These are phyloP conservation scores for Suhomyces guaymorum DNA, from an alignment of 1,139 yeast species.

Conservation along the genomic window DNA sequence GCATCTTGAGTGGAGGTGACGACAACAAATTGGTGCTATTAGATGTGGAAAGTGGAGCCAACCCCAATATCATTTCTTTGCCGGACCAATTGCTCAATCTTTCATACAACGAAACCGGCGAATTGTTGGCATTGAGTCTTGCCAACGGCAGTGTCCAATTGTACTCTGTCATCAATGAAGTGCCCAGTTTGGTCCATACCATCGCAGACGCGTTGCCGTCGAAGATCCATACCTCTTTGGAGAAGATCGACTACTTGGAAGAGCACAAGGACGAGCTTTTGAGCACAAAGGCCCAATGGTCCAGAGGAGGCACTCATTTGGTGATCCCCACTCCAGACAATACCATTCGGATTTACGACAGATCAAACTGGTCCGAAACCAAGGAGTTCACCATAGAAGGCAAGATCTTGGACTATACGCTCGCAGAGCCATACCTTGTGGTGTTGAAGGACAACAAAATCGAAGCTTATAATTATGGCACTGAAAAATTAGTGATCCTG, in stretches of 20 bases:
- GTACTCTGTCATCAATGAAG: conserved; percentile 56
- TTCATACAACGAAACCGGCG: conserved; percentile 63
- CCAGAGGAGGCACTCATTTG: conserved; percentile 55
- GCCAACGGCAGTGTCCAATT: conserved; percentile 68
- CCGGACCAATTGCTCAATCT: conserved; percentile 61
- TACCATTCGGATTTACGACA: conserved; percentile 37
- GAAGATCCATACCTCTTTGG: conserved; percentile 39
- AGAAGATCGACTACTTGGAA: conserved; percentile 35
- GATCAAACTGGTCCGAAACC: conserved; percentile 31
- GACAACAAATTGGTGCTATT: conserved; percentile 63
- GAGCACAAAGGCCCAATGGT: conserved; percentile 38
- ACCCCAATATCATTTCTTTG: conserved; percentile 36
- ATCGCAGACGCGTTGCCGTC: conserved; percentile 41
- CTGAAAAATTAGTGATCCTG: conserved; percentile 27
- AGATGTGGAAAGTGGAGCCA: conserved; percentile 43
- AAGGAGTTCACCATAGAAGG: conserved; percentile 13
- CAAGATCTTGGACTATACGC: conserved; percentile 49
- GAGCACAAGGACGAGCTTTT: conserved; percentile 44
- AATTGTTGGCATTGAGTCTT: conserved; percentile 60
- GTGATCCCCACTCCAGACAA: conserved; percentile 54
- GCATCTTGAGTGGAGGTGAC: conserved; percentile 76
- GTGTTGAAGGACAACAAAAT: conserved; percentile 45
- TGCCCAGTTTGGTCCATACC: conserved; percentile 39
- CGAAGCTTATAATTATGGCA: conserved; percentile 54
- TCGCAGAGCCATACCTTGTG: conserved; percentile 45